These are phyloP conservation scores for Dryas integrifolia DNA, from an alignment of 331 rosid species.

Conservation along the genomic window DNA sequence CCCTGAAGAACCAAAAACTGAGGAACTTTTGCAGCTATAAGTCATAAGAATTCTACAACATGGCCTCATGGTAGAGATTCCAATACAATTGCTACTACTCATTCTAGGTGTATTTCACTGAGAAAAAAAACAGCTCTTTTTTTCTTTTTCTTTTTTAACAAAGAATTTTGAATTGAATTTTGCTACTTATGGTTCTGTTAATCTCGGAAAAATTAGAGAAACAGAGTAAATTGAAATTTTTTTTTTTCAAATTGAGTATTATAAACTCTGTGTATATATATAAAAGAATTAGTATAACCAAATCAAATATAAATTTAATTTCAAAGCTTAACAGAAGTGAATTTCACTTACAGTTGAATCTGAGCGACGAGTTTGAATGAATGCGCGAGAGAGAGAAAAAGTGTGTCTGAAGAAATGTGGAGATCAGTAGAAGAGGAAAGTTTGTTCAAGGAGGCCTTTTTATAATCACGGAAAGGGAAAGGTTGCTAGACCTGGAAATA, in stretches of 20 bases:
- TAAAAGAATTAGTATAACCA: background rate
- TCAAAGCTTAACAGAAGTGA: too few species aligned
- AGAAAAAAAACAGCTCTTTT: background rate
- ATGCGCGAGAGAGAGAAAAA: background rate
- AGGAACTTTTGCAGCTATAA: constrained; percentile 41
- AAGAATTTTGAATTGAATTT: background rate
- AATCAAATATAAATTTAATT: background rate
- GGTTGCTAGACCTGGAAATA: too few species aligned
- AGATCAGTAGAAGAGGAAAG: background rate
- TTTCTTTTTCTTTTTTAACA: background rate
- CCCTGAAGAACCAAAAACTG: constrained; percentile 42
- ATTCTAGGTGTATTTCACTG: constrained; percentile 33
- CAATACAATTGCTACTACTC: constrained; percentile 57
- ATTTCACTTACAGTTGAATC: constrained; percentile 45
- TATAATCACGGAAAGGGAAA: background rate
- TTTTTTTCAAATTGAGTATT: background rate
- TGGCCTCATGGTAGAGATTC: constrained; percentile 67
- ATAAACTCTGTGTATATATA: too few species aligned
- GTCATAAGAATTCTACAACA: constrained; percentile 55
- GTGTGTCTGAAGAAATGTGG: background rate
- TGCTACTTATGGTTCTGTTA: constrained; percentile 21
- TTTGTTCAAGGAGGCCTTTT: background rate
- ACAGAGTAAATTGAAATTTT: constrained; percentile 22
- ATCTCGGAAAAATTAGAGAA: constrained; percentile 27
- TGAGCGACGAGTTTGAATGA: constrained; percentile 28